Percentiles rank a stretch among this genome's conserved stretches.
Evolutionary conservation across 495 filamentous ascomycete species (phyloP).

Genomic region (Glarea lozoyensis): DNA sequence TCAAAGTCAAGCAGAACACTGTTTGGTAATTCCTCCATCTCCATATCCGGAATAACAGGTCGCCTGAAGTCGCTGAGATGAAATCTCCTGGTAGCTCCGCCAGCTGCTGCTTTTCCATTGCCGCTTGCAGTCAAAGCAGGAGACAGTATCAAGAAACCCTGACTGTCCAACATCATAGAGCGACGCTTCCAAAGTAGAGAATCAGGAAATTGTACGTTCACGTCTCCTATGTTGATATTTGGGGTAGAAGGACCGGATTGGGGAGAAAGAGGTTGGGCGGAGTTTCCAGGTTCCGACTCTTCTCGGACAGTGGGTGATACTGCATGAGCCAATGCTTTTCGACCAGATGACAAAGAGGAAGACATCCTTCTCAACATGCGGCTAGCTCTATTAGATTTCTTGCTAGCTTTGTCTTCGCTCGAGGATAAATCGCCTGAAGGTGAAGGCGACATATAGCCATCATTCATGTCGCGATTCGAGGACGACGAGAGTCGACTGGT

Average conservation of each 20-base stretch:
- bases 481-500: constrained; percentile 14
- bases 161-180: constrained; percentile 65
- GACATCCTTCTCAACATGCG: too few species aligned
- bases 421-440: constrained; percentile 10
- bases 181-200: constrained; percentile 88
- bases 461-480: constrained; percentile 5
- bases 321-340: constrained; percentile 48
- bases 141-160: constrained; percentile 59
- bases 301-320: constrained; percentile 57
- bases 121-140: constrained; percentile 20
- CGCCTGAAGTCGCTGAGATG: constrained; percentile 71
- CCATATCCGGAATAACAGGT: constrained; percentile 76
- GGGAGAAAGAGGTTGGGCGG: constrained; percentile 18
- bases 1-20: constrained; percentile 78
- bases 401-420: constrained; percentile 31
- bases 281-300: constrained; percentile 37
- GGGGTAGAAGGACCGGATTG: constrained; percentile 28
- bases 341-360: constrained; percentile 50
- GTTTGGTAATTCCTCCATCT: constrained; percentile 80
- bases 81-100: constrained; percentile 53
- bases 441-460: constrained; percentile 5
- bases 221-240: constrained; percentile 67
- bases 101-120: constrained; percentile 33
- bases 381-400: constrained; percentile 53
- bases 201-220: constrained; percentile 91